These are phyloP conservation scores for Phanerochaete carnosa DNA, from an alignment of 768 basidiomycete species.

Conservation along the genomic window DNA sequence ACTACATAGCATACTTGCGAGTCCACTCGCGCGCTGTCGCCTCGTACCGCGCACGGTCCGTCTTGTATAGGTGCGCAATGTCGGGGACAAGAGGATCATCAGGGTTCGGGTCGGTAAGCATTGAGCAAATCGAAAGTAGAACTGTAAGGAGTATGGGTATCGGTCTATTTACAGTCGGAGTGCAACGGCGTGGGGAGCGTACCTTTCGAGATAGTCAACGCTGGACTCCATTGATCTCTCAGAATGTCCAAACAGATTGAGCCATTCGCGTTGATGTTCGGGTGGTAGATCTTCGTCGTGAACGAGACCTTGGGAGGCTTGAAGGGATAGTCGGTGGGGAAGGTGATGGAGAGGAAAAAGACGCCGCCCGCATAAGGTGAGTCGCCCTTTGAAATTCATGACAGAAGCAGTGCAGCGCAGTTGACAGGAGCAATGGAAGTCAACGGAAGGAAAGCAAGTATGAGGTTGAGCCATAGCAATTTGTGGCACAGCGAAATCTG, in stretches of 20 bases:
- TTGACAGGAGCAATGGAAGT: background rate
- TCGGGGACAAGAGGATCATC: conserved; percentile 99
- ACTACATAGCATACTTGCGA: conserved; percentile 72
- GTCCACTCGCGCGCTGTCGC: conserved; percentile 99
- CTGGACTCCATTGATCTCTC: conserved; percentile 98
- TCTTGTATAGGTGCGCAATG: conserved; percentile 99
- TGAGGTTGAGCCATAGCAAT: background rate
- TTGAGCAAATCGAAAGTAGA: conserved; percentile 95
- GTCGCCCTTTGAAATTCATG: conserved; percentile 64
- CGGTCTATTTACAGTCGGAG: background rate
- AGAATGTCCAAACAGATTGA: conserved; percentile 98
- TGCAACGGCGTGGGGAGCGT: conserved; percentile 16
- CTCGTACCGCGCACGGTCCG: conserved; percentile 94
- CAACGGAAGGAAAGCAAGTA: background rate
- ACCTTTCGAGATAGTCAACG: conserved; percentile 99
- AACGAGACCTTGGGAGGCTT: conserved; percentile 99
- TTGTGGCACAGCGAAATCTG: background rate
- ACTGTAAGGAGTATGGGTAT: conserved; percentile 44
- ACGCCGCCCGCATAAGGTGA: conserved; percentile 99
- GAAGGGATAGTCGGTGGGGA: conserved; percentile 99
- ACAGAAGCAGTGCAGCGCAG: conserved; percentile 16
- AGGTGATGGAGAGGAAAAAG: conserved; percentile 94
- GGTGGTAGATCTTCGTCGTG: conserved; percentile 99
- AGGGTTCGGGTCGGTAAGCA: conserved; percentile 99
- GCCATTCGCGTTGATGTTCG: conserved; percentile 99